These are phyloP conservation scores for Lecanicillium sp. DNA, from an alignment of 2,329 filamentous ascomycete species.

Conservation along the genomic window DNA sequence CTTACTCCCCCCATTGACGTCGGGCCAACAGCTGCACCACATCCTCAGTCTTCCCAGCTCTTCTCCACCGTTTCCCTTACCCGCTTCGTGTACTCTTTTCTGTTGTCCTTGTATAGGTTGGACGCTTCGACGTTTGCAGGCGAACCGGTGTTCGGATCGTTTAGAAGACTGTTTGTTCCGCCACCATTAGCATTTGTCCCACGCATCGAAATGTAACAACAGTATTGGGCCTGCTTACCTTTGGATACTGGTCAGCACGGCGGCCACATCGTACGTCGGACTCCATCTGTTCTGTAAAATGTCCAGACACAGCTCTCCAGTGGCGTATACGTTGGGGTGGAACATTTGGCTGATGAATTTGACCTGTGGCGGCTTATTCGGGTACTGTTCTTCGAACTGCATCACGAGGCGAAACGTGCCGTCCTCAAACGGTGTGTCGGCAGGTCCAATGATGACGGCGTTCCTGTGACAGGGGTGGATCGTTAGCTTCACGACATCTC, in stretches of 20 bases:
- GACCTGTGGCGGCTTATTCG: constrained; percentile 94
- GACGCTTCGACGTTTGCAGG: constrained; percentile 97
- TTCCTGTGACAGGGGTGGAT: constrained; percentile 56
- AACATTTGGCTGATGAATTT: constrained; percentile 99
- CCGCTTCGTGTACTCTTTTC: constrained; percentile 91
- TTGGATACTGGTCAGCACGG: constrained; percentile 94
- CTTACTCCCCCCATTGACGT: constrained; percentile 5
- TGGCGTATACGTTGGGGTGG: constrained; percentile 96
- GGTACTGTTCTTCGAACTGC: constrained; percentile 98
- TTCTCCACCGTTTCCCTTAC: constrained; percentile 97
- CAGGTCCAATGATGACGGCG: constrained; percentile 93
- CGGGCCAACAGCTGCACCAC: neutral
- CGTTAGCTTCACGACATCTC: neutral
- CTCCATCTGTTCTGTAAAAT: constrained; percentile 98
- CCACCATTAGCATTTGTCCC: constrained; percentile 23
- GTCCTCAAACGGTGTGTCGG: constrained; percentile 96
- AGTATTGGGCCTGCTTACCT: constrained; percentile 67
- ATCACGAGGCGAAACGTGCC: constrained; percentile 96
- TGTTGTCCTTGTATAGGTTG: constrained; percentile 96
- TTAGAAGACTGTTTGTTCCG: constrained; percentile 61
- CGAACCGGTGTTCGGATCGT: constrained; percentile 97
- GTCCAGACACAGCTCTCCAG: constrained; percentile 90
- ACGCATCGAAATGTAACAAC: too few species aligned
- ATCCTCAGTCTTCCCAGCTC: constrained; percentile 83
- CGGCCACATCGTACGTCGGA: constrained; percentile 95